Evolutionary conservation across 2,329 filamentous ascomycete species (phyloP), one percentile per base, ranked within the genome.

Genomic region (Epichloe aotearoae): DNA sequence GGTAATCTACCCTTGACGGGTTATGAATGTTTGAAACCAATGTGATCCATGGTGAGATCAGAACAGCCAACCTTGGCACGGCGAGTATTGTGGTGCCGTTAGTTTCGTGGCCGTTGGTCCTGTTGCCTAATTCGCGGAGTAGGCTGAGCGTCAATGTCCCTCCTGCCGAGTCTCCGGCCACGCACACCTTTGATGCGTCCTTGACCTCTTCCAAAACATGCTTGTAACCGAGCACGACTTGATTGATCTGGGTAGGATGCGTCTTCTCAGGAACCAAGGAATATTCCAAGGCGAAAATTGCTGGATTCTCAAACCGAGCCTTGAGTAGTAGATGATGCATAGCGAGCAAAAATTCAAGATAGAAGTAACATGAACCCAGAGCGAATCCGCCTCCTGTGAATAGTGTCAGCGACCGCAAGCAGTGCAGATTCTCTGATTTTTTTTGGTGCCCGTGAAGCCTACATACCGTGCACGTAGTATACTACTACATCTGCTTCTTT

Each of bases 351-450:
- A 91, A 93, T 60, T 94, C 88, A 37, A 90, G 76, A 64, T 94
- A 94, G 65, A 94, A 94, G 68, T 85, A 86, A 17, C 77, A 73
- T 12, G 85, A 88, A 3, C 88, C 88, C 82, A 94, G 86, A 6
- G 80, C 79, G 63, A 94, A 93, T 0, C 88, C 88, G 20, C 88
- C 88, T 15, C 85, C 82, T 85, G 38, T 37, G 38, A 39, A 12
- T 15, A 15, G 17, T 8, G 23, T 52, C 37, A 54, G 51, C 38
- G 15, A 12, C n/a, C 23, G 10, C 45, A 36, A 39, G 17, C 38
- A 20, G 17, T 8, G 44, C 12, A n/a, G 23, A 14, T n/a, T 19
- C n/a, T 41, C 23, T 30, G 11, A 26, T 26, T 26, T 11, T 26
- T 26, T 11, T 41, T 34, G 15, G 15, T 14, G 8, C 36, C 15